These are phyloP conservation scores for Phytopythium chamaehyphon DNA, from an alignment of 352 stramenopile genomes.

Conservation along the genomic window DNA sequence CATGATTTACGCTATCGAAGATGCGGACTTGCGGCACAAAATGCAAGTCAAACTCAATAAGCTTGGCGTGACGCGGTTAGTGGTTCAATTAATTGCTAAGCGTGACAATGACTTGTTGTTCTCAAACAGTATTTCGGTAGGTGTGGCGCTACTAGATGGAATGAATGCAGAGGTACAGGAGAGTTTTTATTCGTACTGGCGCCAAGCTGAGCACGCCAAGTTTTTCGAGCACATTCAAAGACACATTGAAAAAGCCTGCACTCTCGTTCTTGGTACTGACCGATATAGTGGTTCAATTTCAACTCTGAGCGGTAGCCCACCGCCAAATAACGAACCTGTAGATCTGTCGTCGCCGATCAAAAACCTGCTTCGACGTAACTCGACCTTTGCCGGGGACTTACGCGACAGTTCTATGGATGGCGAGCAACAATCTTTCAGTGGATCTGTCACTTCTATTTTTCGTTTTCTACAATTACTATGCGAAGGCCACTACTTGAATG, in stretches of 20 bases:
- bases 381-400: neutral
- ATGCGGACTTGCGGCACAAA: constrained; percentile 35
- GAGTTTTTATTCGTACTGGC: constrained; percentile 51
- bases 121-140: constrained; percentile 51
- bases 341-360: neutral
- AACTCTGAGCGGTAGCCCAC: neutral
- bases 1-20: constrained; percentile 66
- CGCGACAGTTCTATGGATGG: neutral
- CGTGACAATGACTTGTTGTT: constrained; percentile 56
- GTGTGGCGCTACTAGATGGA: constrained; percentile 60
- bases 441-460: constrained; percentile 46
- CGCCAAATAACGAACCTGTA: neutral
- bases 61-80: constrained; percentile 54
- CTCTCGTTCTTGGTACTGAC: constrained; percentile 33
- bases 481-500: constrained; percentile 67
- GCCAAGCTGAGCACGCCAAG: constrained; percentile 17
- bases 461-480: constrained; percentile 72
- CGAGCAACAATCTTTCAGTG: neutral
- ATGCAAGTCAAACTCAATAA: constrained; percentile 73
- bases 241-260: constrained; percentile 45
- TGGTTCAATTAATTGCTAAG: constrained; percentile 54
- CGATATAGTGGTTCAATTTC: constrained; percentile 9
- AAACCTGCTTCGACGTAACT: constrained; percentile 2
- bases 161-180: constrained; percentile 81
- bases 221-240: constrained; percentile 54